Evolutionary conservation across 257 asterid species (phyloP), one percentile per base, ranked within the genome.

Genomic region (Solanum ossicruentum): DNA sequence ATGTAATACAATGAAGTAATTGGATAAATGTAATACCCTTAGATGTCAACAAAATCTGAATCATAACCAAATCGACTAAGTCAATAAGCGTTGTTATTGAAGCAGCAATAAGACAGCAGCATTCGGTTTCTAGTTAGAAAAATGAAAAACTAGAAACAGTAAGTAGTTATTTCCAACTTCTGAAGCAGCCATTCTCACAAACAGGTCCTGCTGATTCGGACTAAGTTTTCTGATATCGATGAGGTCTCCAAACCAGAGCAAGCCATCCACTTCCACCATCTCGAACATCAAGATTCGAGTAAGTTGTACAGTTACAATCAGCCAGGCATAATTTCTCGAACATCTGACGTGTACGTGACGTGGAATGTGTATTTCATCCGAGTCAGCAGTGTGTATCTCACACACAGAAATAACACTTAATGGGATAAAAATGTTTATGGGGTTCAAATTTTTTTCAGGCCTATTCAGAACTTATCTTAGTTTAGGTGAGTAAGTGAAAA

Each of bases 1-100:
- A 93, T 95, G 28, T 93, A 93, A 41, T 89, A 93, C 7, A 93
- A 89, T 13, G 97, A 90, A 9, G 97, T 92, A n/a, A 91, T 92
- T 3, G 95, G 94, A 67, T 92, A 51, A 93, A 87, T 1, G 90
- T 90, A 12, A 92, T 91, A 16, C 95, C 95, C 60, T 91, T 93
- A 0, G 93, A 89, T 3, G 89, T 91, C 49, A 93, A 86, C 86
- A 93, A 39, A 85, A 93, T 92, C 92, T 93, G 95, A 65, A 93
- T 92, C 97, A 93, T 86, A 10, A 93, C 97, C 41, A 93, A 86
- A 28, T 28, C 32, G 32, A 28, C 2, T 28, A 28, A 28, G 32
- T 28, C 32, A 28, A 28, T 28, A 28, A 28, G 32, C 32, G 32
- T 28, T 28, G 32, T 28, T 28, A 28, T 2, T 28, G 3, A 28